Evolutionary conservation across 2,329 filamentous ascomycete species (phyloP).

Genomic region (Alternaria infectoria): DNA sequence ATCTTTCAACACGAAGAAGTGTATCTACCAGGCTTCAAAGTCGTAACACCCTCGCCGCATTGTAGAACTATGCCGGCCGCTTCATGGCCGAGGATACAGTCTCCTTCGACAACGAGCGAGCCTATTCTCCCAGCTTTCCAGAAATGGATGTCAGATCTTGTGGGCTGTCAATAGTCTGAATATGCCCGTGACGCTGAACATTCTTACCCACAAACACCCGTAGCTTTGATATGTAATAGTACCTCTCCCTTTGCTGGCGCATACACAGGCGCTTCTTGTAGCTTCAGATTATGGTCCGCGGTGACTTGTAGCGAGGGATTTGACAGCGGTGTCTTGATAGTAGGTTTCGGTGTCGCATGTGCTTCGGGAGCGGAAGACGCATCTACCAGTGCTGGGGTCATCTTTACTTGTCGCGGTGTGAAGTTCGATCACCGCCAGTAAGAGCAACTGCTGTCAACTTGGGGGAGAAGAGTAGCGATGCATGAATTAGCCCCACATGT

Average conservation of each 20-base stretch:
- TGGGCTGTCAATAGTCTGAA: too few species aligned
- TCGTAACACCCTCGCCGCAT: slow-evolving; percentile 61
- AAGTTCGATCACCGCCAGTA: neutral
- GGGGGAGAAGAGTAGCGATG: rapidly evolving
- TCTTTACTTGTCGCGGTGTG: slow-evolving; percentile 7
- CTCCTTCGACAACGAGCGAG: slow-evolving; percentile 65
- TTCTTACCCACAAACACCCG: slow-evolving; percentile 67
- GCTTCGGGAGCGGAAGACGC: slow-evolving; percentile 5
- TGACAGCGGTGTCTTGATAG: slow-evolving; percentile 32
- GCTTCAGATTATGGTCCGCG: slow-evolving; percentile 64
- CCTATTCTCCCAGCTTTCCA: slow-evolving; percentile 72
- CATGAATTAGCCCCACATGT: neutral
- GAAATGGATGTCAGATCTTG: slow-evolving; percentile 68
- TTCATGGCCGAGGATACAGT: slow-evolving; percentile 71
- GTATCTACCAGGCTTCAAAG: slow-evolving; percentile 54
- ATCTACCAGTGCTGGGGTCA: neutral
- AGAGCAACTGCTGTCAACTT: neutral
- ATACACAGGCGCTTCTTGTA: slow-evolving; percentile 63
- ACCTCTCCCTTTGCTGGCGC: slow-evolving; percentile 62
- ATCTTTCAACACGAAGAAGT: neutral
- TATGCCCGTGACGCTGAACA: rapidly evolving
- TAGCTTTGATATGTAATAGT: slow-evolving; percentile 66
- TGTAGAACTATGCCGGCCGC: slow-evolving; percentile 66
- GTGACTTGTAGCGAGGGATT: slow-evolving; percentile 67
- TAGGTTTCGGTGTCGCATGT: slow-evolving; percentile 9